Percentiles rank a stretch among this genome's conserved stretches.
These are phyloP conservation scores for Calocybe gangraenosa DNA, from an alignment of 768 basidiomycete genomes.

Conservation along the genomic window DNA sequence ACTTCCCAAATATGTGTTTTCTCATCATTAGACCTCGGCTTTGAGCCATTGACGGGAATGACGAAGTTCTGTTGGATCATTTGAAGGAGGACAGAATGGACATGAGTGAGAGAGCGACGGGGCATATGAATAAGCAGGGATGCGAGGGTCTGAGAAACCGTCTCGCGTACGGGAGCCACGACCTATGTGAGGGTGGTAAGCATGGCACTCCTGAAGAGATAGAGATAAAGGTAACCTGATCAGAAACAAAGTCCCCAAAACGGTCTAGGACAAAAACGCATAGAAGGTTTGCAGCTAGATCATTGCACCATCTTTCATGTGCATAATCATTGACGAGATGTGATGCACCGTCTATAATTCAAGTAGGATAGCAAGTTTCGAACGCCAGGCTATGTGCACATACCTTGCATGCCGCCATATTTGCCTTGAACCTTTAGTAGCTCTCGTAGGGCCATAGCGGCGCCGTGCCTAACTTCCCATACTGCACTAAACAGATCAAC, in stretches of 20 bases:
- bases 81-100: slow-evolving; percentile 78
- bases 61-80: slow-evolving; percentile 92
- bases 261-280: slow-evolving; percentile 92
- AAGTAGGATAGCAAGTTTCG: slow-evolving; percentile 3
- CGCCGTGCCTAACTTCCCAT: slow-evolving; percentile 95
- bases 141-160: slow-evolving; percentile 90
- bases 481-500: slow-evolving; percentile 79
- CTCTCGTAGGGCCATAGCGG: slow-evolving; percentile 87
- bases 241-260: slow-evolving; percentile 97
- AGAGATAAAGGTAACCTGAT: slow-evolving; percentile 47
- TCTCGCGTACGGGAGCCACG: slow-evolving; percentile 95
- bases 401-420: slow-evolving; percentile 80
- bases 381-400: slow-evolving; percentile 7
- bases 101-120: slow-evolving; percentile 67
- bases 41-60: slow-evolving; percentile 30
- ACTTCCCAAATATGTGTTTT: slow-evolving; percentile 89
- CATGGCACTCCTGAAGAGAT: neutral
- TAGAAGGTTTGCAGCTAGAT: slow-evolving; percentile 79
- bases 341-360: slow-evolving; percentile 43
- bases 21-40: slow-evolving; percentile 30
- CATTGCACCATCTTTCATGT: slow-evolving; percentile 89
- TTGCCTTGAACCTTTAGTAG: slow-evolving; percentile 80
- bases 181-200: slow-evolving; percentile 39
- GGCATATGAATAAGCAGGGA: slow-evolving; percentile 88
- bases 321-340: slow-evolving; percentile 54